phyloP scores from a whole-genome alignment of 169 alveolate genomes.

The Plasmodium chabaudi region DNA sequence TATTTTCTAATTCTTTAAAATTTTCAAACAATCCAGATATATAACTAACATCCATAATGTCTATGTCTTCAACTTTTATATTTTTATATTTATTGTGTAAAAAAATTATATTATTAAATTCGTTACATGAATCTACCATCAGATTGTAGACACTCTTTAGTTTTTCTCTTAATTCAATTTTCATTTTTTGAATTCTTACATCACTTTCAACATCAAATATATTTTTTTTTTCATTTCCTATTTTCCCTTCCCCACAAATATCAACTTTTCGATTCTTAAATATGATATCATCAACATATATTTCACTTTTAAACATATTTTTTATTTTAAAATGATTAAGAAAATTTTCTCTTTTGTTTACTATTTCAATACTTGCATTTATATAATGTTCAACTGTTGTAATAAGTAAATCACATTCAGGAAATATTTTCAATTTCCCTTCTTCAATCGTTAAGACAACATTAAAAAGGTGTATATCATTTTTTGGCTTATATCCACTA shows the following conservation, averaged over 20 bases:
- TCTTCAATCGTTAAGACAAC: constrained; percentile 22
- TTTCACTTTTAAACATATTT: constrained; percentile 37
- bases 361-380: constrained; percentile 11
- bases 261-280: neutral
- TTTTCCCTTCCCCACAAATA: neutral
- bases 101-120: constrained; percentile 5
- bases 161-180: constrained; percentile 42
- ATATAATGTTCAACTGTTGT: constrained; percentile 14
- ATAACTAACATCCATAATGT: constrained; percentile 26
- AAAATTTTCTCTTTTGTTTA: constrained; percentile 48
- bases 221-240: neutral
- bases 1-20: constrained; percentile 36
- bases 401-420: constrained; percentile 29
- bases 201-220: neutral
- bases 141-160: constrained; percentile 8
- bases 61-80: constrained; percentile 24
- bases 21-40: constrained; percentile 22
- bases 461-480: constrained; percentile 34
- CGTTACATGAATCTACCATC: constrained; percentile 39
- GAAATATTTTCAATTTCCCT: constrained; percentile 3
- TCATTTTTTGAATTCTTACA: constrained; percentile 3
- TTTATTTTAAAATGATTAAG: constrained; percentile 11
- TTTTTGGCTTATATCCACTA: neutral
- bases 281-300: constrained; percentile 27
- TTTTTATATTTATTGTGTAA: constrained; percentile 25